Conservation (phyloP, 129 eudicot species). For the Scalesia atractyloides region DNA sequence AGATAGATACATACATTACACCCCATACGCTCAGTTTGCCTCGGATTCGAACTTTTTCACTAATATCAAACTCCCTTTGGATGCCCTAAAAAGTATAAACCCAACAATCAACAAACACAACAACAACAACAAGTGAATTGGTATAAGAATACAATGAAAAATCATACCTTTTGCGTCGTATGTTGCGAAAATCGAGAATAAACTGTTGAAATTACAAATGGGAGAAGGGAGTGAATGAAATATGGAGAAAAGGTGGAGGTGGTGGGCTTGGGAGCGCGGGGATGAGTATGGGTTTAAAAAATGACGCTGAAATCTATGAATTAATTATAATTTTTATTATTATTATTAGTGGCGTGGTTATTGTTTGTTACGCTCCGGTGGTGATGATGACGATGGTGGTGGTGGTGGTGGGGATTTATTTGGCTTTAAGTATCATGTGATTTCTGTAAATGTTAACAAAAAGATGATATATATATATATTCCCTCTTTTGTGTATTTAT, state of each 20-base stretch:
- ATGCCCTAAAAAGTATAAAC: conserved; percentile 38
- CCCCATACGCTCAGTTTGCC: conserved; percentile 26
- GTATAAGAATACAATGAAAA: not conserved
- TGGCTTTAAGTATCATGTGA: conserved; percentile 30
- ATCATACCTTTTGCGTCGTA: conserved; percentile 8
- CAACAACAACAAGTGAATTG: not conserved
- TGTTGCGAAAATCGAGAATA: conserved; percentile 41
- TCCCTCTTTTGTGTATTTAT: conserved; percentile 3
- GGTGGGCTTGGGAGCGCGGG: conserved; percentile 48
- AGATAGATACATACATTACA: not conserved
- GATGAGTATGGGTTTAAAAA: conserved; percentile 38
- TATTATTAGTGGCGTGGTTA: conserved; percentile 18
- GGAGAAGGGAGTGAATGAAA: no score
- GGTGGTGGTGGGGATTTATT: conserved; percentile 6
- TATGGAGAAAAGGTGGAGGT: conserved; percentile 12
- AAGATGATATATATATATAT: not conserved
- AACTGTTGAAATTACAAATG: no score
- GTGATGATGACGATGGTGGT: conserved; percentile 13
- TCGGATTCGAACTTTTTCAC: conserved; percentile 50
- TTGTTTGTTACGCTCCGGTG: conserved; percentile 36
- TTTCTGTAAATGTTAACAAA: conserved; percentile 27
- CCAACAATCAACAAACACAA: conserved; percentile 4
- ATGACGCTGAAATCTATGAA: conserved; percentile 45
- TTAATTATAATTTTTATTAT: not conserved
- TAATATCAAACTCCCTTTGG: conserved; percentile 28